These are phyloP conservation scores for Strigomonas culicis DNA, from an alignment of 208 protist species.

Conservation along the genomic window DNA sequence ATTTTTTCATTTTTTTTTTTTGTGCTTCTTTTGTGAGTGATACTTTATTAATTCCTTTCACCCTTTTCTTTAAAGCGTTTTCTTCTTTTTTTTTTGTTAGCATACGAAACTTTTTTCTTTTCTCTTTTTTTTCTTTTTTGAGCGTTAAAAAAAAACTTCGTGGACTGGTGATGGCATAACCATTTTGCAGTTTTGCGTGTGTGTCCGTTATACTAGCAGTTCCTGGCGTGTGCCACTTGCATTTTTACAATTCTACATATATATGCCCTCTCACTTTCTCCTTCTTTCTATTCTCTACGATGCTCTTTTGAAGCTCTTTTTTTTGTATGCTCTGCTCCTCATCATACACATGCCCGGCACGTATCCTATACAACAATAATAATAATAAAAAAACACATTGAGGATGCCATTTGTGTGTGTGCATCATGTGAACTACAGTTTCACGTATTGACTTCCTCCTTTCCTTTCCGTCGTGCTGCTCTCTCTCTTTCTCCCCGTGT, in stretches of 20 bases:
- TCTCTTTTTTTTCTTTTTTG: background rate
- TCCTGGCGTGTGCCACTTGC: too few species aligned
- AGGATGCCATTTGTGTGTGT: too few species aligned
- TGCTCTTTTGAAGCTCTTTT: background rate
- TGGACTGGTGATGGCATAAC: too few species aligned
- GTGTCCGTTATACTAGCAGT: conserved; percentile 9
- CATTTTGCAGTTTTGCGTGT: background rate
- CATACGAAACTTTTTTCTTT: background rate
- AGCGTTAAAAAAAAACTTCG: too few species aligned
- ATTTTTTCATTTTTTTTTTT: conserved; percentile 1
- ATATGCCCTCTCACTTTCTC: too few species aligned
- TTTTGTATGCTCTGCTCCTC: background rate
- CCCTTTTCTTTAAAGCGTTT: conserved; percentile 4
- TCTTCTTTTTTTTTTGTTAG: conserved; percentile 9
- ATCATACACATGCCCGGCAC: background rate
- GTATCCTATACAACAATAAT: background rate
- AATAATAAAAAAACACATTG: too few species aligned
- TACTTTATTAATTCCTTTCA: conserved; percentile 6
- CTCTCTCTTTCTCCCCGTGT: too few species aligned
- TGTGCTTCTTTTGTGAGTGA: background rate
- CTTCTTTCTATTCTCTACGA: background rate
- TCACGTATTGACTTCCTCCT: too few species aligned
- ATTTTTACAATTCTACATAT: too few species aligned
- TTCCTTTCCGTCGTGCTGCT: too few species aligned
- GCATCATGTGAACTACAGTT: too few species aligned